Base-by-base conservation (phyloP, 2,329 filamentous ascomycete genomes). In the Epichloe uncinata region DNA sequence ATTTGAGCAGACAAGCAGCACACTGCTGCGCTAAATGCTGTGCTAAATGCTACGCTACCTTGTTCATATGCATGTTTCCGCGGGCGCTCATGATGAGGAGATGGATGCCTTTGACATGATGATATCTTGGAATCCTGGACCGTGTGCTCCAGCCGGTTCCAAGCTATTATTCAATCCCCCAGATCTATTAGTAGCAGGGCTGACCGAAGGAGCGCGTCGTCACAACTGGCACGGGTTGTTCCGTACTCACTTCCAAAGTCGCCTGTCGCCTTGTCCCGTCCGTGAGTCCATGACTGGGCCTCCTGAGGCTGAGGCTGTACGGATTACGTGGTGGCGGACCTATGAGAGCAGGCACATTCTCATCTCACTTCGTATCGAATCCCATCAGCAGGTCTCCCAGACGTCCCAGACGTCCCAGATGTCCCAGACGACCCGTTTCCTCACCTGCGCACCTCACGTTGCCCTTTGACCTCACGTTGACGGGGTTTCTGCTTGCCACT, bases 381-480 rank as follows among this genome's bases (percentile, higher is more conserved):
- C 11, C 42, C 45, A 45, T 55, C 56, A 57, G 50, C 55, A 50
- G 50, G 53, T 53, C 42, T 30, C 26, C 26, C 22, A 26, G 22
- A 26, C 22, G 6, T 30, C 26, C 26, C 22, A 26, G 22, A 26
- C 22, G 6, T 8, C 22, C 26, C 26, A 9, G 26, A 30, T 8
- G 8, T 30, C 34, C 16, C 11, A n/a, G 36, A 15, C 36, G 15
- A n/a, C 13, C 35, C n/a, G 18, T n/a, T 15, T 45, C 16, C 49
- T 51, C 53, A 46, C 52, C 49, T 52, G 52, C 44, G 15, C 52
- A 49, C 15, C 52, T 30, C 26, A 30, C 7, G 26, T 26, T 26
- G 26, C 3, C 26, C 26, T 26, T 26, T 26, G 26, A 8, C 26
- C 26, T 26, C 26, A 53, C 52, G 50, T 44, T 50, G 44, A 41